Evolutionary conservation across 2,329 filamentous ascomycete genomes (phyloP).

Genomic region (Curvularia hawaiiensis): DNA sequence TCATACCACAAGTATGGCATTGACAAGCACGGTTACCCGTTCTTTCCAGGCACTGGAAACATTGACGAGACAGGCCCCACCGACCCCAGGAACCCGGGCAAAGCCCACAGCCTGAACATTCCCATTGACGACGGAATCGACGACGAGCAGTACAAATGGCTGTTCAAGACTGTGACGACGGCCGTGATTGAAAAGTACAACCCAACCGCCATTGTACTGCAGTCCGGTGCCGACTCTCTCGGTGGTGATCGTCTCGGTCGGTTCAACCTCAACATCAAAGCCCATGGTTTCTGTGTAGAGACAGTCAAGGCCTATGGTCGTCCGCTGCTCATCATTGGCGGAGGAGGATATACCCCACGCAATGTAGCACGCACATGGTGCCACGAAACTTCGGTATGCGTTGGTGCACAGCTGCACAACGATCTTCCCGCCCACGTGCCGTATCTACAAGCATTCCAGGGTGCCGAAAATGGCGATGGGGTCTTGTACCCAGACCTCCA

Average conservation of each 20-base stretch:
- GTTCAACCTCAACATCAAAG: constrained; percentile 96
- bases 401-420: constrained; percentile 73
- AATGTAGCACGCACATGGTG: constrained; percentile 98
- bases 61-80: constrained; percentile 84
- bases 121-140: constrained; percentile 90
- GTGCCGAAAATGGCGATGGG: constrained; percentile 71
- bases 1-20: constrained; percentile 98
- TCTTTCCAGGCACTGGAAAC: constrained; percentile 91
- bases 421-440: constrained; percentile 80
- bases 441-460: constrained; percentile 82
- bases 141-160: constrained; percentile 82
- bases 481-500: constrained; percentile 87
- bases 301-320: constrained; percentile 82
- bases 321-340: constrained; percentile 88
- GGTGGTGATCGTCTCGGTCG: constrained; percentile 91
- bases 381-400: constrained; percentile 91
- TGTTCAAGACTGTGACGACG: constrained; percentile 83
- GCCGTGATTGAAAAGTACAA: constrained; percentile 80
- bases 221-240: constrained; percentile 94
- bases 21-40: constrained; percentile 57
- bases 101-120: constrained; percentile 89
- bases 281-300: constrained; percentile 88
- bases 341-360: constrained; percentile 93
- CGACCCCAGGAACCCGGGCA: constrained; percentile 82
- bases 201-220: constrained; percentile 89